A percentile compares a stretch with the other conserved stretches of the same genome.
Evolutionary conservation across 2,329 filamentous ascomycete genomes (phyloP).

Genomic region (Penicillium sp.): DNA sequence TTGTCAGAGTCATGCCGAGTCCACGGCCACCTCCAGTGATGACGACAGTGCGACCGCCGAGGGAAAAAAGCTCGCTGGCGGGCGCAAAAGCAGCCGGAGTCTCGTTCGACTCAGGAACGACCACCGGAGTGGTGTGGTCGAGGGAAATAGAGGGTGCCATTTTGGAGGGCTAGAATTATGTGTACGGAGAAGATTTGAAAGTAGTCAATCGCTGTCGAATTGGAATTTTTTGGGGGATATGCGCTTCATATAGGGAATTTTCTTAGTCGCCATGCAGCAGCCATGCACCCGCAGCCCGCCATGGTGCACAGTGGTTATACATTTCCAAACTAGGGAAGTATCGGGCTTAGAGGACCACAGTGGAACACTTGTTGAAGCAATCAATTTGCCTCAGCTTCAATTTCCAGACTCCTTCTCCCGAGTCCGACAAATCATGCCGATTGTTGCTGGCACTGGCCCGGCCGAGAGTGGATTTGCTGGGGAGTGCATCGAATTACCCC

Average conservation of each 20-base stretch:
- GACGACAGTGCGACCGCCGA: slow-evolving; percentile 43
- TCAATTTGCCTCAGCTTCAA: slow-evolving; percentile 5
- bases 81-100: slow-evolving; percentile 32
- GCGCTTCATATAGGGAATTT: slow-evolving; percentile 13
- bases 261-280: background rate
- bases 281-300: background rate
- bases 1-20: slow-evolving; percentile 55
- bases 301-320: slow-evolving; percentile 17
- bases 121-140: slow-evolving; percentile 23
- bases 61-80: slow-evolving; percentile 48
- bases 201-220: background rate
- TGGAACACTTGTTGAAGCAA: slow-evolving; percentile 10
- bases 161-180: slow-evolving; percentile 4
- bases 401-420: slow-evolving; percentile 3
- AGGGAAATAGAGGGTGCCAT: slow-evolving; percentile 30
- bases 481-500: slow-evolving; percentile 11
- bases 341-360: slow-evolving; percentile 11
- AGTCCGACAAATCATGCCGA: slow-evolving; percentile 15
- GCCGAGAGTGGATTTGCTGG: background rate
- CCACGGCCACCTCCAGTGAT: slow-evolving; percentile 59
- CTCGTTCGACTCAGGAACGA: slow-evolving; percentile 36
- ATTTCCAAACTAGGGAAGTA: slow-evolving; percentile 23
- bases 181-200: background rate
- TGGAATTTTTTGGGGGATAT: background rate
- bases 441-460: slow-evolving; percentile 2